Base-by-base conservation (phyloP, 805 yeast genomes). In the Saccharomycopsis guyanensis region DNA sequence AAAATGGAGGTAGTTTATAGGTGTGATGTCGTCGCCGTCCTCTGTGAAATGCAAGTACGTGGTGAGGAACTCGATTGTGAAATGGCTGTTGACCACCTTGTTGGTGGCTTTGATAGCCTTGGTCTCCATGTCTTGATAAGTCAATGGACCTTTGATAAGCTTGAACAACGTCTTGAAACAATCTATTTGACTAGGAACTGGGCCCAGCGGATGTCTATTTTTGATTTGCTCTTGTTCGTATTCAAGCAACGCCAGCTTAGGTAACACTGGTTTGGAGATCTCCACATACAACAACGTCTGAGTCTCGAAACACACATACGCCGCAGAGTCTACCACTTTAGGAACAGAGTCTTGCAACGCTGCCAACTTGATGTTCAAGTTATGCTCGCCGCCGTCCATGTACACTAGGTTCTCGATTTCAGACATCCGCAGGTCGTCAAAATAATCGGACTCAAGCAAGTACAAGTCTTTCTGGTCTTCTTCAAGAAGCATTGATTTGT, bases 61-160 rank as follows among this genome's bases (percentile, higher is more conserved):
- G 2, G 70, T 58, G 18, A 87, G 63, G 43, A 84, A 62, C 0
- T 64, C 59, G 2, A 82, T 69, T 52, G 82, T 78, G 3, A 85
- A 59, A 46, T 76, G 76, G 2, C 83, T 66, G 51, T 75, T 78
- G 47, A 83, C 61, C 1, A 71, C 64, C 13, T 76, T 66, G 50
- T 72, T 73, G n/a, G 64, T 59, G 3, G 75, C 60, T 50, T 71
- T 68, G 33, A 87, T 79, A 0, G 82, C 76, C 55, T 75, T 80
- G 2, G 68, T 62, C 8, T 72, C 75, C 3, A 70, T 73, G 2
- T 60, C 64, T 2, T 58, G 61, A 20, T 71, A 59, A 6, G 66
- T 59, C 19, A 86, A 60, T 0, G 95, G 91, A 1, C 87, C 89
- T 52, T 70, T 75, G 40, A 86, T 63, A 6, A 83, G 81, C 50